Base-by-base conservation (phyloP, 441 rosid species). In the Brassica hybrid region DNA sequence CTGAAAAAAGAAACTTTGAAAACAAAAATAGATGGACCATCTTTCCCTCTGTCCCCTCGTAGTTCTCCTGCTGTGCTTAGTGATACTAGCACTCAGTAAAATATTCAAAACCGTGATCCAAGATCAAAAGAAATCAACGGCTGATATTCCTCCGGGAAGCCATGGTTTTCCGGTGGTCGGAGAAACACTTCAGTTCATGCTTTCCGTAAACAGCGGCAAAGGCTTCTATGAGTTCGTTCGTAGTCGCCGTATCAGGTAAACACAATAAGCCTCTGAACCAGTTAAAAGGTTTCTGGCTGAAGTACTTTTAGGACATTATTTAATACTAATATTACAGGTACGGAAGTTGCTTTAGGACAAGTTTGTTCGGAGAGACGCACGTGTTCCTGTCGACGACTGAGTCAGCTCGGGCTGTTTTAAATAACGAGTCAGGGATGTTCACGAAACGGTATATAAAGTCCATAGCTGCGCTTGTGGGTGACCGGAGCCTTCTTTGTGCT, bases 331-430 rank as follows among this genome's bases (percentile, higher is more conserved):
- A n/a, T 23, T 65, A 48, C 77, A 90, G 96, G 81, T 86, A 87
- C 56, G 97, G 96, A 13, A 82, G 80, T 71, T 91, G 94, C 83
- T 94, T 94, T 85, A 89, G 77, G 86, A 90, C 97, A n/a, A 91
- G 80, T 67, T 84, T 94, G 72, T 91, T 91, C 65, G 89, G 93
- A 23, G 81, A 82, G 74, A 89, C 91, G 2, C 90, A 89, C 43
- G 94, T 91, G 57, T 91, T 94, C 66, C 66, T 90, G 16, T 88
- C 93, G 14, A 87, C 91, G 59, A 86, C 77, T 0, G 83, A 80
- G 7, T 83, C 96, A 18, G 93, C 92, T 1, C 86, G 86, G 67
- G 73, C 83, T 25, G 87, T 94, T 43, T 83, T 94, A 5, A 88
- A 80, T 74, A 87, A 88, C 68, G 93, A 89, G 17, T 68, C 65